Evolutionary conservation across 768 basidiomycete genomes (phyloP).

Genomic region (Clavulina sp.): DNA sequence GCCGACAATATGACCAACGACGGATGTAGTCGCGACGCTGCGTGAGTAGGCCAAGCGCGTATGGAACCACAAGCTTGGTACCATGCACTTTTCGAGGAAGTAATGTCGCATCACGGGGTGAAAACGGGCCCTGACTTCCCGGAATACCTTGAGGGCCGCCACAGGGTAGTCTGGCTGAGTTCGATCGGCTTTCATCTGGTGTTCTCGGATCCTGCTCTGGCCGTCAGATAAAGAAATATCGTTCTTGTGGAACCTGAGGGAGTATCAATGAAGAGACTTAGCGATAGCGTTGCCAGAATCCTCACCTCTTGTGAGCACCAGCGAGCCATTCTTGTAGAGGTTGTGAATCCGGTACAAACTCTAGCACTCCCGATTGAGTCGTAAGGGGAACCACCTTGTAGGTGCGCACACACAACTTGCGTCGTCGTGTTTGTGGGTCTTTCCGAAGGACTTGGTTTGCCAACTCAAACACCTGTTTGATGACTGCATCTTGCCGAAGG

Average conservation of each 20-base stretch:
- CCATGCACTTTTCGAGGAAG: slow-evolving; percentile 80
- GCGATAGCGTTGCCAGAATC: too few relatives aligned
- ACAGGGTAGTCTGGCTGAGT: too few relatives aligned
- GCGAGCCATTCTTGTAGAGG: slow-evolving; percentile 47
- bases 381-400: slow-evolving; percentile 85
- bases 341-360: slow-evolving; percentile 71
- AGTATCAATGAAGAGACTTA: not conserved
- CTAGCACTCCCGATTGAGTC: slow-evolving; percentile 63
- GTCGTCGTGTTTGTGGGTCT: slow-evolving; percentile 59
- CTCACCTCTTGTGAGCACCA: slow-evolving; percentile 44
- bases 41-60: slow-evolving; percentile 81
- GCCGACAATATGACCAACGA: slow-evolving; percentile 83
- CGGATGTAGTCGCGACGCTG: slow-evolving; percentile 84
- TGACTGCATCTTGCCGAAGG: slow-evolving; percentile 90
- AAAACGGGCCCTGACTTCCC: slow-evolving; percentile 28
- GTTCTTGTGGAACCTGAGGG: too few relatives aligned
- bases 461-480: slow-evolving; percentile 93
- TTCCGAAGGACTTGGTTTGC: slow-evolving; percentile 59
- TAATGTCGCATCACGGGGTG: slow-evolving; percentile 87
- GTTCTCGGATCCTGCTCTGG: too few relatives aligned
- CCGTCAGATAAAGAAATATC: too few relatives aligned
- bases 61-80: slow-evolving; percentile 79
- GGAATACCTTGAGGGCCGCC: slow-evolving; percentile 24
- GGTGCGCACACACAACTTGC: slow-evolving; percentile 55
- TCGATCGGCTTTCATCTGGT: too few relatives aligned